These are phyloP conservation scores for Conoideocrella luteorostrata DNA, from an alignment of 2,329 filamentous ascomycete species.

Conservation along the genomic window DNA sequence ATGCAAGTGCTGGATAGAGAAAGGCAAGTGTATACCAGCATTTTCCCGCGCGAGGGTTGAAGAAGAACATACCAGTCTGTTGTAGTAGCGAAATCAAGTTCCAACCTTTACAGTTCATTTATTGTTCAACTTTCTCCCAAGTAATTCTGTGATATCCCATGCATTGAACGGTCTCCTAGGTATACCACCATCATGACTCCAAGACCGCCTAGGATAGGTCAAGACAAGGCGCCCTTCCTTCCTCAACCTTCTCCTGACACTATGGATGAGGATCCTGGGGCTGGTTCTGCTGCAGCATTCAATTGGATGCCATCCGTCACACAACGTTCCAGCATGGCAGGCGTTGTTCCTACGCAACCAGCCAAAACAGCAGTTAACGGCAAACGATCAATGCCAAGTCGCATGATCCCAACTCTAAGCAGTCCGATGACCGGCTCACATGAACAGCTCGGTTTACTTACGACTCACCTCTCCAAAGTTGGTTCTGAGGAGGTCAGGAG, in stretches of 20 bases:
- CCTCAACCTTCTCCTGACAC: not conserved
- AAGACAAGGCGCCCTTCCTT: not conserved
- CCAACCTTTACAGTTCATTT: too few relatives aligned
- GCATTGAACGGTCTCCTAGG: too few relatives aligned
- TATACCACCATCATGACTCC: not conserved
- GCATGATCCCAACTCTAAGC: not conserved
- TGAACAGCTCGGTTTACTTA: not conserved
- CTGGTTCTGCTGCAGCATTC: not conserved
- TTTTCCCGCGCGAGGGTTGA: too few relatives aligned
- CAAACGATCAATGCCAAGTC: not conserved
- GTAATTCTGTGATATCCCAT: too few relatives aligned
- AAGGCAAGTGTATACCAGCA: not conserved
- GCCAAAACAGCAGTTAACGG: not conserved
- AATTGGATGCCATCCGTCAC: not conserved
- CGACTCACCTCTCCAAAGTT: not conserved
- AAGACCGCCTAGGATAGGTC: not conserved
- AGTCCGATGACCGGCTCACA: not conserved
- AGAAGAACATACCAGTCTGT: too few relatives aligned
- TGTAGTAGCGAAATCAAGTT: too few relatives aligned
- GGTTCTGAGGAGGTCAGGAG: not conserved
- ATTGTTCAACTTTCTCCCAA: too few relatives aligned
- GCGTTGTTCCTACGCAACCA: not conserved
- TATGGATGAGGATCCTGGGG: not conserved
- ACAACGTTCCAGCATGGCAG: not conserved
- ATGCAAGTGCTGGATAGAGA: conserved; percentile 4